phyloP scores from a whole-genome alignment of 192 early-diverging fungal genomes.

The Coemansia sp. region DNA sequence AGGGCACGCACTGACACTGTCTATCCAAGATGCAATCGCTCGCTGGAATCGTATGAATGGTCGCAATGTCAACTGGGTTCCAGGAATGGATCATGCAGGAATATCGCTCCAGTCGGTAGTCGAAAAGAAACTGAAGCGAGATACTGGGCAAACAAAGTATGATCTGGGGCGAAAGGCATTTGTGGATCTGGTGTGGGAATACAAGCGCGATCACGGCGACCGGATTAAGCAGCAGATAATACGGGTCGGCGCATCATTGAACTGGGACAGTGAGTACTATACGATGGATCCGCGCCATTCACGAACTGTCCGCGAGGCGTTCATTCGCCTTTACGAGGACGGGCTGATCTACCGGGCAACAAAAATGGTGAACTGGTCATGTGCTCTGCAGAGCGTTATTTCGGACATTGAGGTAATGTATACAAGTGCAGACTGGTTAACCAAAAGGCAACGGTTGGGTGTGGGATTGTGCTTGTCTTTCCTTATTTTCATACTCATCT shows the following conservation, averaged over 20 bases:
- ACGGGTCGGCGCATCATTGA: constrained; percentile 81
- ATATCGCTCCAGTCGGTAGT: constrained; percentile 97
- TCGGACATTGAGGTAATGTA: constrained; percentile 85
- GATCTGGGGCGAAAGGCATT: constrained; percentile 86
- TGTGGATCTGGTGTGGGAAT: constrained; percentile 81
- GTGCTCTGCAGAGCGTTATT: constrained; percentile 87
- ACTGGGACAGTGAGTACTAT: constrained; percentile 85
- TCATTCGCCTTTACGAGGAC: constrained; percentile 83
- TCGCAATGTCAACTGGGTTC: constrained; percentile 85
- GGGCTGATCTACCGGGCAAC: constrained; percentile 91
- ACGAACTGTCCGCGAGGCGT: constrained; percentile 83
- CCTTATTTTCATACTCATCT: no score
- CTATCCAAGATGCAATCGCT: constrained; percentile 78
- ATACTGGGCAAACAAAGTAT: constrained; percentile 65
- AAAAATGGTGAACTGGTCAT: constrained; percentile 95
- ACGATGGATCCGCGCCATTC: constrained; percentile 83
- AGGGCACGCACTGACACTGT: constrained; percentile 88
- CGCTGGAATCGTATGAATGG: constrained; percentile 90
- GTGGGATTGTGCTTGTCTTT: no score
- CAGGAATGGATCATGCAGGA: constrained; percentile 97
- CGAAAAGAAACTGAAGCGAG: constrained; percentile 73
- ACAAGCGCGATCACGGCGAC: constrained; percentile 77
- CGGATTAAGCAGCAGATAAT: constrained; percentile 81
- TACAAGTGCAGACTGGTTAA: not conserved
- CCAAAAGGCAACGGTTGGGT: no score